A percentile compares a stretch with the other conserved stretches of the same genome.
phyloP scores from a whole-genome alignment of 2,329 filamentous ascomycete genomes.

The Dendryphion nanum region DNA sequence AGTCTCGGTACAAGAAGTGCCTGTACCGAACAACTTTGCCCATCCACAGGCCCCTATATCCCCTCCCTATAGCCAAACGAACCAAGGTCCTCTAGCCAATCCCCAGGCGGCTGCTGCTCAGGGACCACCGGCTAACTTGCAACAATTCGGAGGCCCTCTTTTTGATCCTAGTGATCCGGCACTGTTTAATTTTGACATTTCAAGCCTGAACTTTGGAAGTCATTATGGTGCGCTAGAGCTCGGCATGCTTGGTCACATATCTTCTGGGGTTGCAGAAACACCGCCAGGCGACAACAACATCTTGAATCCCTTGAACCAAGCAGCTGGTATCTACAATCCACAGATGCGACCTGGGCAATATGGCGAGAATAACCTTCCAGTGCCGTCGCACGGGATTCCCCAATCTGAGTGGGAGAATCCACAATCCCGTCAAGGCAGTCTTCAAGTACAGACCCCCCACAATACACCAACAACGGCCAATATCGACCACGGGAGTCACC shows the following conservation, averaged over 20 bases:
- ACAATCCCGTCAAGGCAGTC: constrained; percentile 43
- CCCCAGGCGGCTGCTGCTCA: constrained; percentile 39
- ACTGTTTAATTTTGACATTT: constrained; percentile 92
- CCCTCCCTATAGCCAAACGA: constrained; percentile 65
- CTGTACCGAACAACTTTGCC: constrained; percentile 53
- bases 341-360: constrained; percentile 35
- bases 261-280: constrained; percentile 80
- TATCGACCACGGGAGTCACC: constrained; percentile 26
- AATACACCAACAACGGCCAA: constrained; percentile 40
- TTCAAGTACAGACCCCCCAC: constrained; percentile 44
- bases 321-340: constrained; percentile 38
- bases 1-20: constrained; percentile 43
- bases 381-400: constrained; percentile 24
- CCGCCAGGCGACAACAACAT: constrained; percentile 61
- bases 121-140: constrained; percentile 12
- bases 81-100: constrained; percentile 48
- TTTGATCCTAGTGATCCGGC: constrained; percentile 92
- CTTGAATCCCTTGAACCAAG: constrained; percentile 33
- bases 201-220: constrained; percentile 91
- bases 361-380: constrained; percentile 27
- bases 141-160: constrained; percentile 56
- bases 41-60: constrained; percentile 72
- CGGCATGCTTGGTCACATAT: constrained; percentile 94
- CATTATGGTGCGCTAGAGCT: constrained; percentile 96
- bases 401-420: constrained; percentile 38